Conservation (phyloP, 2,329 filamentous ascomycete species). For the Microdochium bolleyi region DNA sequence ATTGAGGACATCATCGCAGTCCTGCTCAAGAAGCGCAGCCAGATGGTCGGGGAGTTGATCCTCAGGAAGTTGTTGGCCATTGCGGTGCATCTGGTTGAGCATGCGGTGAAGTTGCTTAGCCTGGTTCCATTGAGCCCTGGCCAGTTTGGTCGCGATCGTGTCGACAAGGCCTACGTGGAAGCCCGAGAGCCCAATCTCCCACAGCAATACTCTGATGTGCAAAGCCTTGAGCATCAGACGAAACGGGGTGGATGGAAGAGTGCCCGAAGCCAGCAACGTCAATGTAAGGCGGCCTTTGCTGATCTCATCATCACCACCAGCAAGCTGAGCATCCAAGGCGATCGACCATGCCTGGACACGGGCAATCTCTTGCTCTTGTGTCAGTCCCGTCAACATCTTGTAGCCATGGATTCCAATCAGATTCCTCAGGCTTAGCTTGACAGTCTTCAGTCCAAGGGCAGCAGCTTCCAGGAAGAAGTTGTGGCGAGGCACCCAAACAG, state of each 20-base stretch:
- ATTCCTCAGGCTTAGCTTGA: constrained; percentile 75
- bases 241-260: constrained; percentile 73
- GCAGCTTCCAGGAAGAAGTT: constrained; percentile 80
- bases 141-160: constrained; percentile 63
- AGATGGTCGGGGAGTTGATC: constrained; percentile 72
- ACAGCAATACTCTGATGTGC: constrained; percentile 82
- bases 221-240: constrained; percentile 87
- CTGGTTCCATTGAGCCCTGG: constrained; percentile 72
- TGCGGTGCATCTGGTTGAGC: constrained; percentile 31
- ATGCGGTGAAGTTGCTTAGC: constrained; percentile 58
- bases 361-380: constrained; percentile 76
- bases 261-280: constrained; percentile 81
- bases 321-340: constrained; percentile 85
- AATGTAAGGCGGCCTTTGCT: constrained; percentile 80
- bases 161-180: constrained; percentile 60
- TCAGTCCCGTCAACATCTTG: constrained; percentile 70
- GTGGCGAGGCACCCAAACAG: constrained; percentile 83
- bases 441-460: constrained; percentile 69
- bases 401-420: constrained; percentile 71
- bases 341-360: constrained; percentile 90
- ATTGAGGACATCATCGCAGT: constrained; percentile 76
- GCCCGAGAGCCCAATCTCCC: constrained; percentile 62
- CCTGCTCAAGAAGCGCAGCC: constrained; percentile 64
- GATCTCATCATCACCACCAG: constrained; percentile 82
- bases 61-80: constrained; percentile 37